phyloP scores from a whole-genome alignment of 257 asterid genomes.

The Lavandula angustifolia region DNA sequence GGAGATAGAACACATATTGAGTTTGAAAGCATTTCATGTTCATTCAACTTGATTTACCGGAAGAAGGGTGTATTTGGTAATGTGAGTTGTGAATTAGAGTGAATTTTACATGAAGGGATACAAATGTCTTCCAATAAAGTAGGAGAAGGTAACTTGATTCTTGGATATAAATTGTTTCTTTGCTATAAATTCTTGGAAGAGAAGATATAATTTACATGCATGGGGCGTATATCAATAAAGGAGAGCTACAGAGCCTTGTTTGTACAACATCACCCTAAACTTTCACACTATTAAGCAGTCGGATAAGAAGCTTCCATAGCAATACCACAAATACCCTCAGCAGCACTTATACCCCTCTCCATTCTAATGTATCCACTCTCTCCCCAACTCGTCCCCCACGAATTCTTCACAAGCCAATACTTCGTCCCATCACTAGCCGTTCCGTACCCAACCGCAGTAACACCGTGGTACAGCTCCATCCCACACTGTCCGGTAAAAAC shows the following conservation, averaged over 20 bases:
- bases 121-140: too few relatives aligned
- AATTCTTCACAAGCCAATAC: slow-evolving; percentile 12
- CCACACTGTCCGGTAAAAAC: slow-evolving; percentile 42
- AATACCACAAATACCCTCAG: not conserved
- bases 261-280: too few relatives aligned
- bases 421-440: slow-evolving; percentile 31
- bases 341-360: not conserved
- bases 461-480: slow-evolving; percentile 42
- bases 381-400: not conserved
- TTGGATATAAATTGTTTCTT: too few relatives aligned
- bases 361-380: not conserved
- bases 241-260: too few relatives aligned
- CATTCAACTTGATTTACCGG: slow-evolving; percentile 43
- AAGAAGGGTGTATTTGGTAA: slow-evolving; percentile 37
- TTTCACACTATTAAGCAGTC: not conserved
- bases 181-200: too few relatives aligned
- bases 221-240: too few relatives aligned
- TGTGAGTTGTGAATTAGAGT: too few relatives aligned
- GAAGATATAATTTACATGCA: too few relatives aligned
- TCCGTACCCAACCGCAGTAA: slow-evolving; percentile 42
- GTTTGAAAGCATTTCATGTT: slow-evolving; percentile 38
- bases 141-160: too few relatives aligned
- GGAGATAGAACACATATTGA: slow-evolving; percentile 56
- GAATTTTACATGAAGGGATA: too few relatives aligned
- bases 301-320: not conserved